phyloP scores from a whole-genome alignment of 306 rosid genomes.

The Gastrolobium villosum region DNA sequence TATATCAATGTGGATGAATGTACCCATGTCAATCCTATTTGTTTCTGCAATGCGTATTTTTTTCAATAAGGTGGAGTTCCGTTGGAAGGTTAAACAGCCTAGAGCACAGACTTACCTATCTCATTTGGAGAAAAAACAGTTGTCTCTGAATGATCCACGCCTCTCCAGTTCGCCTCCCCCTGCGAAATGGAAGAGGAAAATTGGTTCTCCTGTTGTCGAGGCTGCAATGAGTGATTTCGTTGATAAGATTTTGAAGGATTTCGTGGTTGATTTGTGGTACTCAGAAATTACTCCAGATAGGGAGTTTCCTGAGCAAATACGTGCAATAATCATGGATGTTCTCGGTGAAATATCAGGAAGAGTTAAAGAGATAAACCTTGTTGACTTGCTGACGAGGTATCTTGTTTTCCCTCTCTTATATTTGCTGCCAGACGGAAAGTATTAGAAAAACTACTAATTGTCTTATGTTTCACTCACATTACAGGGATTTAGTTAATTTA shows the following conservation, averaged over 20 bases:
- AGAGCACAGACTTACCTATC: slow-evolving; percentile 69
- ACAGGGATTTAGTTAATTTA: slow-evolving; percentile 91
- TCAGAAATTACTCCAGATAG: slow-evolving; percentile 84
- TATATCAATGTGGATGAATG: slow-evolving; percentile 96
- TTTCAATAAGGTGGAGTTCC: slow-evolving; percentile 77
- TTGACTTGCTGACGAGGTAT: slow-evolving; percentile 93
- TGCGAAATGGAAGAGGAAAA: slow-evolving; percentile 81
- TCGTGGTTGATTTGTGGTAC: slow-evolving; percentile 89
- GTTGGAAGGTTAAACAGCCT: slow-evolving; percentile 73
- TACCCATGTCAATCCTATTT: slow-evolving; percentile 81
- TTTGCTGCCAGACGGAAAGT: slow-evolving; percentile 35
- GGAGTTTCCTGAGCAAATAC: slow-evolving; percentile 89
- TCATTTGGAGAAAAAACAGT: slow-evolving; percentile 88
- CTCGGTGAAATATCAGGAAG: slow-evolving; percentile 86
- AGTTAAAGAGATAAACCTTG: slow-evolving; percentile 84
- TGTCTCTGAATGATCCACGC: slow-evolving; percentile 77
- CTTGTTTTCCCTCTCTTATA: slow-evolving; percentile 40
- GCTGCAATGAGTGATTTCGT: slow-evolving; percentile 79
- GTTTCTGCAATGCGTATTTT: slow-evolving; percentile 76
- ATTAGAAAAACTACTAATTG: slow-evolving; percentile 14
- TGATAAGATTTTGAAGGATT: slow-evolving; percentile 87
- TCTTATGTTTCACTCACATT: slow-evolving; percentile 50
- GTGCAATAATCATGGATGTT: slow-evolving; percentile 82
- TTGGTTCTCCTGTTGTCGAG: slow-evolving; percentile 86
- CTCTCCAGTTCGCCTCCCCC: slow-evolving; percentile 66